Evolutionary conservation across 192 early-diverging fungal species (phyloP), one percentile per base, ranked within the genome.

Genomic region (Entomortierella beljakovae): DNA sequence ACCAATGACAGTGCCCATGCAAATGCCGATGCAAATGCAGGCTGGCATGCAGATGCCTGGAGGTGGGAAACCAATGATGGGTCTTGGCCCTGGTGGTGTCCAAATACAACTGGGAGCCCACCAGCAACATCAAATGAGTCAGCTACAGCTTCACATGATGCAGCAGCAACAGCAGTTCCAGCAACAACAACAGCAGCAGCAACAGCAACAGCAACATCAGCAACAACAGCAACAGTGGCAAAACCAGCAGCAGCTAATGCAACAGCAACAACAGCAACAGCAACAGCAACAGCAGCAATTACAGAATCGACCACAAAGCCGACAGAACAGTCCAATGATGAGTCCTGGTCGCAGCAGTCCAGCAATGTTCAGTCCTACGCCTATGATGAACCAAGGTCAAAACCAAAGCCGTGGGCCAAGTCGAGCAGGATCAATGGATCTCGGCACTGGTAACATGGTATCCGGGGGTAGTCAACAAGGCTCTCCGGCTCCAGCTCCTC

Each of bases 271-370:
- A 29, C 61, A 58, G 6, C 70, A 72, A 15, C 70, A 64, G 6
- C 61, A 57, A 13, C 71, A 65, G 8, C 70, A 72, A 42, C 55
- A 59, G 11, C 70, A 59, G 18, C 62, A 64, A 23, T 37, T 43
- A 35, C 59, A 71, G 50, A 57, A 70, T 40, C 70, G 61, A 29
- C 54, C 48, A n/a, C 51, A 46, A 5, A 72, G 70, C 31, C 60
- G 70, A 29, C 70, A 72, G 35, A 74, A 66, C 15, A 74, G 71
- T 22, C 71, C 71, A 20, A 65, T 66, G 63, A 74, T 66, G 71
- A 73, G 71, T 26, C 71, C 71, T 35, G 71, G 71, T 7, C 63
- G 57, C 50, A 25, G 33, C 8, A 74, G 62, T n/a, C 63, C 71
- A n/a, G 71, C 71, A 1, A 61, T 74, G 63, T 74, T 74, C 46